Evolutionary conservation across 169 alveolate genomes (phyloP), one percentile per base, ranked within the genome.

Genomic region (Plasmodium coatneyi): DNA sequence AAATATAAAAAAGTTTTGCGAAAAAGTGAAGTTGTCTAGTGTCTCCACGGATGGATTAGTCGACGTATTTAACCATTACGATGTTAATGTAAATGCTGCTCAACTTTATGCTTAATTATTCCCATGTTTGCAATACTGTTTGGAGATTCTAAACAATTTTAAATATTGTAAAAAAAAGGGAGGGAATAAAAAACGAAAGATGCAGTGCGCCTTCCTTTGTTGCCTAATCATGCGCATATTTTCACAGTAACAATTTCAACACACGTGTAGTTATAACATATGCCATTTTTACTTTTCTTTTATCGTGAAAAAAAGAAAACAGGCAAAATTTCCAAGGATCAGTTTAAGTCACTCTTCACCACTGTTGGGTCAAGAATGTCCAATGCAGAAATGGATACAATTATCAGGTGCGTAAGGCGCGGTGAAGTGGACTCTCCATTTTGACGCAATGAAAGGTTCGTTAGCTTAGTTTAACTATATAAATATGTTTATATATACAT

Each of bases 301-400:
- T 72, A 10, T 71, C n/a, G 19, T 30, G 22, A 70, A 43, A 0
- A 78, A 79, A 54, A 87, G 93, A 78, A 52, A 87, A 78, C 93
- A 52, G 93, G 93, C 22, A 87, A 87, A 66, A 79, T 87, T 49
- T 78, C 93, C 39, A 87, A 79, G 41, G 81, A 87, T 19, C 70
- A 52, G 43, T 30, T 87, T 36, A 87, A 87, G 74, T 16, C 46
- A 4, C 52, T 87, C 41, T 87, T 87, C 81, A 87, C 93, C 16
- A 87, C 86, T 12, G 79, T 87, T 76, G 93, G 93, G 56, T 87
- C 93, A 54, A 76, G 70, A 54, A 10, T 87, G 41, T 78, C 93
- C 12, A 43, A 34, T 32, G 36, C 60, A 39, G 93, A 87, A 22
- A 87, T 87, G 71, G 93, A 87, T 30, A 71, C 19, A n/a, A 87